Conservation (phyloP, 1,284 basidiomycete genomes). For the Afroboletus lepidellus region DNA sequence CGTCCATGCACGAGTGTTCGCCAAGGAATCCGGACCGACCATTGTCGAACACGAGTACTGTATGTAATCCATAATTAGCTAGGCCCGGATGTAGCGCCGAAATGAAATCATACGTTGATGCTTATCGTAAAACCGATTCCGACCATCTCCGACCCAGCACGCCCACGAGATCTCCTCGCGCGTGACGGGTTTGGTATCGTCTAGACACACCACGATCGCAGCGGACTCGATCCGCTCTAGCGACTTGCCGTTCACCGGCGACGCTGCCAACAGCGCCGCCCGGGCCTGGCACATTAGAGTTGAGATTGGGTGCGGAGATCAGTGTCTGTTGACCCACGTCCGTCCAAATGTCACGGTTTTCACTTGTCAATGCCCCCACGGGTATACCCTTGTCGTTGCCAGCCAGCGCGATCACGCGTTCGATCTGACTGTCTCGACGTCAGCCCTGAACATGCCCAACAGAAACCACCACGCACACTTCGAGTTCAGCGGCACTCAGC, state of each 20-base stretch:
- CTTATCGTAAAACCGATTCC: slow-evolving; percentile 97
- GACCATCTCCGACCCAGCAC: slow-evolving; percentile 90
- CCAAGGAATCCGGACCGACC: slow-evolving; percentile 92
- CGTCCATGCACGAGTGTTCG: slow-evolving; percentile 94
- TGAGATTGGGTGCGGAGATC: neutral
- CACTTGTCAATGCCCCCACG: slow-evolving; percentile 83
- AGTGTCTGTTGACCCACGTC: slow-evolving; percentile 46
- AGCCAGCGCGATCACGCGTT: slow-evolving; percentile 71
- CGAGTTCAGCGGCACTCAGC: slow-evolving; percentile 77
- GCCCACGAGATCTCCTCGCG: slow-evolving; percentile 82
- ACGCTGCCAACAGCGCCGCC: slow-evolving; percentile 62
- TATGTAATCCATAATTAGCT: slow-evolving; percentile 31
- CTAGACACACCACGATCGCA: slow-evolving; percentile 85
- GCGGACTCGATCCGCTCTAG: slow-evolving; percentile 87
- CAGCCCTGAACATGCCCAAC: slow-evolving; percentile 1
- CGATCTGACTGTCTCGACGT: slow-evolving; percentile 60
- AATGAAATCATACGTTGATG: slow-evolving; percentile 71
- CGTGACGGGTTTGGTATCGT: slow-evolving; percentile 77
- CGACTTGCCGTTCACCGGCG: slow-evolving; percentile 62
- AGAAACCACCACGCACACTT: slow-evolving; percentile 46
- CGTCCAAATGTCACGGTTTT: slow-evolving; percentile 91
- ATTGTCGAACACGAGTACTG: slow-evolving; percentile 90
- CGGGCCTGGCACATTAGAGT: slow-evolving; percentile 47
- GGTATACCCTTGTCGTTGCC: slow-evolving; percentile 58
- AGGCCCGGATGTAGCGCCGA: neutral